Conservation (phyloP, 306 rosid species). For the Cicer arietinum region DNA sequence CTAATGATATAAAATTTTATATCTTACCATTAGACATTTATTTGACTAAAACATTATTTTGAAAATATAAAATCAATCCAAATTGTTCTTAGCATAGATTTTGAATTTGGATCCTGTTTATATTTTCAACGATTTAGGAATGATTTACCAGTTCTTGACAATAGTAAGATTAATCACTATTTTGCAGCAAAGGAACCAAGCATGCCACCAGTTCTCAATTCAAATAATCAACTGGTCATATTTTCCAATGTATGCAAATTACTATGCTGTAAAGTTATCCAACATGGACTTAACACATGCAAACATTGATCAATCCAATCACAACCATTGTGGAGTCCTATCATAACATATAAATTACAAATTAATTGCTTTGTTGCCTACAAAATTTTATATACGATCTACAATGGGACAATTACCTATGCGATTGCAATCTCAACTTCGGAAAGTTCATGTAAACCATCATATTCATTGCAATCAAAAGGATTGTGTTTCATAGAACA, state of each 20-base stretch:
- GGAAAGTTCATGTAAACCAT: constrained; percentile 28
- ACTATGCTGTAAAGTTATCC: constrained; percentile 8
- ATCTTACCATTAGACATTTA: not conserved
- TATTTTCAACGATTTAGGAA: not conserved
- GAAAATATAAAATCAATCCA: not conserved
- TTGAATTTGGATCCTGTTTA: too few relatives aligned
- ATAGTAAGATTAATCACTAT: not conserved
- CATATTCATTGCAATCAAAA: constrained; percentile 35
- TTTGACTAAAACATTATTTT: not conserved
- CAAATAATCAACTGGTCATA: not conserved
- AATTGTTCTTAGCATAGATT: not conserved
- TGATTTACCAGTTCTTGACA: not conserved
- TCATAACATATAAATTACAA: constrained; percentile 44
- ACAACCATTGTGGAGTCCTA: not conserved
- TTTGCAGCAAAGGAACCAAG: not conserved
- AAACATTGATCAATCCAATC: constrained; percentile 26
- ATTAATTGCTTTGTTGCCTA: constrained; percentile 34
- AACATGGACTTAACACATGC: constrained; percentile 3
- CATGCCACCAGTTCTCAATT: not conserved
- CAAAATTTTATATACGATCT: constrained; percentile 46
- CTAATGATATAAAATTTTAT: too few relatives aligned
- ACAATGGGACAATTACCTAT: constrained; percentile 37
- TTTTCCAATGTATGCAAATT: not conserved
- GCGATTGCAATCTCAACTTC: constrained; percentile 24
- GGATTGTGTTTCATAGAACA: constrained; percentile 18